Percentiles rank a stretch among this genome's conserved stretches.
phyloP scores from a whole-genome alignment of 495 filamentous ascomycete species.

The Peziza echinospora region DNA sequence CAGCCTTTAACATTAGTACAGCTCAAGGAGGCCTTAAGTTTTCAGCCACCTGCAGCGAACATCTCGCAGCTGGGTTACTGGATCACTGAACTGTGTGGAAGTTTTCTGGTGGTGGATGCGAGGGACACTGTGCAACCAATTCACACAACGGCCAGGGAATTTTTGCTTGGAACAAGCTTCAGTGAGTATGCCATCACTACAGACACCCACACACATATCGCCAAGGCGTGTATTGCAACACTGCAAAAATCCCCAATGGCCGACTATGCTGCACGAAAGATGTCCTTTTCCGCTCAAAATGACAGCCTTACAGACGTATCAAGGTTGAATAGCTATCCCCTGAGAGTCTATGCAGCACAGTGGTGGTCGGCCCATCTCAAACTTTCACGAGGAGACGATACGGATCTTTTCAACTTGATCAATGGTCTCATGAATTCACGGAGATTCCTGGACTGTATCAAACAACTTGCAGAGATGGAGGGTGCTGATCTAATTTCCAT shows the following conservation, averaged over 20 bases:
- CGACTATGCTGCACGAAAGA: background rate
- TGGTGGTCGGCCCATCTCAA: background rate
- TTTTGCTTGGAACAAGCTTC: slow-evolving; percentile 12
- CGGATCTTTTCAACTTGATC: background rate
- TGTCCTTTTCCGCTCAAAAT: slow-evolving; percentile 1
- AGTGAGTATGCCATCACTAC: slow-evolving; percentile 14
- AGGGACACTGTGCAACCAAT: slow-evolving; percentile 20
- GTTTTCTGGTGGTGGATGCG: slow-evolving; percentile 23
- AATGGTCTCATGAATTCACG: slow-evolving; percentile 5
- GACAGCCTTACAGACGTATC: background rate
- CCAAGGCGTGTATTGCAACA: slow-evolving; percentile 8
- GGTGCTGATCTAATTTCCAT: background rate
- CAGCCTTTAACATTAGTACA: slow-evolving; percentile 19
- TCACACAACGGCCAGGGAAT: slow-evolving; percentile 27
- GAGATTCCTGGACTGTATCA: background rate
- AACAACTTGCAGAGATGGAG: background rate
- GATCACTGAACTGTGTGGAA: slow-evolving; percentile 22
- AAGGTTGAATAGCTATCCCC: slow-evolving; percentile 1
- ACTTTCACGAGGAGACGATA: background rate
- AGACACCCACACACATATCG: slow-evolving; percentile 11
- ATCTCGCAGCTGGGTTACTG: slow-evolving; percentile 21
- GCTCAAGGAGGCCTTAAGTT: slow-evolving; percentile 9
- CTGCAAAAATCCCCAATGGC: slow-evolving; percentile 1
- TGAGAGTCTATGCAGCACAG: slow-evolving; percentile 1
- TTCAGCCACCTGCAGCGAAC: slow-evolving; percentile 10